Percentiles rank a stretch among this genome's conserved stretches.
Evolutionary conservation across 2,329 filamentous ascomycete species (phyloP).

Genomic region (Neophaeococcomyces aloes): DNA sequence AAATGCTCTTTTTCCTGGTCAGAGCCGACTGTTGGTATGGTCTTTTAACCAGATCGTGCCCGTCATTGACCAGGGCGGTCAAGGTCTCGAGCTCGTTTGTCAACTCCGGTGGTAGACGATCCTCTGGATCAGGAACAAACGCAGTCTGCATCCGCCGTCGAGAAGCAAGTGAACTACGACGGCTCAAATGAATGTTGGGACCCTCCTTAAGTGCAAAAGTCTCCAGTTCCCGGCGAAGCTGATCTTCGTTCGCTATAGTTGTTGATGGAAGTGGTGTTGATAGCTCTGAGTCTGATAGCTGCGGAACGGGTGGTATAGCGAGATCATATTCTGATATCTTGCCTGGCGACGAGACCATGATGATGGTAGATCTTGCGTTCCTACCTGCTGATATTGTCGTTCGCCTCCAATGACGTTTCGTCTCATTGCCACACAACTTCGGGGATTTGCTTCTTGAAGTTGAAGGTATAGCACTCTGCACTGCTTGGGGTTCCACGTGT

Average conservation of each 20-base stretch:
- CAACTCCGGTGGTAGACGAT: not conserved
- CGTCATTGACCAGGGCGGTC: not conserved
- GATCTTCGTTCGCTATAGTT: conserved; percentile 13
- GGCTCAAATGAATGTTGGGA: conserved; percentile 6
- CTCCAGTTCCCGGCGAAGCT: conserved; percentile 16
- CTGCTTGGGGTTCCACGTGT: not conserved
- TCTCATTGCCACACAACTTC: not conserved
- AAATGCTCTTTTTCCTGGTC: conserved; percentile 13
- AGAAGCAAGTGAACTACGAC: conserved; percentile 6
- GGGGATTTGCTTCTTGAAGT: not conserved
- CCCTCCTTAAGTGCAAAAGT: conserved; percentile 14
- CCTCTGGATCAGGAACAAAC: conserved; percentile 2
- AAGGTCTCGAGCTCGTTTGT: not conserved
- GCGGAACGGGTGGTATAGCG: conserved; percentile 1
- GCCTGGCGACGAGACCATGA: conserved; percentile 3
- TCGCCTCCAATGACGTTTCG: conserved; percentile 4
- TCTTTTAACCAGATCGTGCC: not conserved
- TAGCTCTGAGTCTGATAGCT: not conserved
- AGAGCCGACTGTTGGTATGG: not conserved
- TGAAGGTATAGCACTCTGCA: conserved; percentile 2
- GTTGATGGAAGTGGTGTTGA: not conserved
- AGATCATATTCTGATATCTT: not conserved
- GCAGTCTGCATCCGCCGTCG: not conserved
- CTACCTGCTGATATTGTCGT: conserved; percentile 1
- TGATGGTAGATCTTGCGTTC: conserved; percentile 1